Evolutionary conservation across 116 monocot species (phyloP), one percentile per base, ranked within the genome.

Genomic region (Zostera marina): DNA sequence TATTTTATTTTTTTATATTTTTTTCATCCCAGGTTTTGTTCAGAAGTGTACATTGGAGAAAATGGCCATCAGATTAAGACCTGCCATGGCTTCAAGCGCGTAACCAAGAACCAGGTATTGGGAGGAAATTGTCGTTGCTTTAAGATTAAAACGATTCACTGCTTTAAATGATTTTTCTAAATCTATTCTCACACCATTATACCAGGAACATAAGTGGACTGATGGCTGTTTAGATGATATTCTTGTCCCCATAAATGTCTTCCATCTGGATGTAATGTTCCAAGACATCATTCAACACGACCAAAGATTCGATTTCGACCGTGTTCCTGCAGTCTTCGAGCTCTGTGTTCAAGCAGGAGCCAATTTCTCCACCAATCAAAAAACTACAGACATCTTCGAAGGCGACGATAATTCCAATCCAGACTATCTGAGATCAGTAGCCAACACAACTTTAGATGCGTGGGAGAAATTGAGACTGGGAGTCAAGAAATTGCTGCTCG

Each of bases 281-380:
- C 89, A 96, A 44, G 71, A 73, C 43, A 48, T 71, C 42, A 89
- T 96, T 60, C 76, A 72, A 25, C 96, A 96, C 42, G 80, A 89
- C 4, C 73, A 88, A 22, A 70, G 85, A 58, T 96, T 96, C 16
- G 76, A 85, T 56, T 79, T 72, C 20, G 57, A 73, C 52, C 79
- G 82, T 9, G 56, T 89, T 14, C 89, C 96, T 25, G 89, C 96
- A 38, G 73, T 89, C 23, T 42, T 85, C 1, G 96, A 96, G 64
- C 76, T 96, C 10, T 88, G 96, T 60, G 74, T 49, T 66, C 96
- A 96, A 65, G 96, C 96, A 15, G 88, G 80, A n/a, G 89, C 76
- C 4, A 63, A 80, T 4, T 24, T 84, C 20, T 66, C 80, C 1
- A 45, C 80, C 1, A 45, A 70, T 9, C 71, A 71, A 42, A n/a